These are phyloP conservation scores for Beauveria caledonica DNA, from an alignment of 2,329 filamentous ascomycete species.

Conservation along the genomic window DNA sequence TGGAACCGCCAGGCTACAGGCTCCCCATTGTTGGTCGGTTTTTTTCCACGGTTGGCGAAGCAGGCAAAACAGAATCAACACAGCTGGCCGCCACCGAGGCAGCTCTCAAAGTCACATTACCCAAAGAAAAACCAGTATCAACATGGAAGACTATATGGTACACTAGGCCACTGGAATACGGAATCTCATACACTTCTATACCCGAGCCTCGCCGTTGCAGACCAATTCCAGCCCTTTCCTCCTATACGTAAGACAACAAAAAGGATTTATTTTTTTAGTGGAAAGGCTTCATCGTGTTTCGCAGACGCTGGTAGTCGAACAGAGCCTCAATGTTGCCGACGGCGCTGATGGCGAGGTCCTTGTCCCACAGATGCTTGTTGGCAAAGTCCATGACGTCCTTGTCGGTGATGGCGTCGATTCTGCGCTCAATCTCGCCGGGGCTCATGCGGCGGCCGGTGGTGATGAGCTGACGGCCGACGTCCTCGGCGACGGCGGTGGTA, in stretches of 20 bases:
- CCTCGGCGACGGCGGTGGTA: constrained; percentile 93
- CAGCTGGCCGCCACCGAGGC: no score
- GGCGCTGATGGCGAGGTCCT: constrained; percentile 88
- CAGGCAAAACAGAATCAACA: no score
- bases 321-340: constrained; percentile 87
- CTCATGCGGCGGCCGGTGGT: constrained; percentile 89
- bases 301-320: constrained; percentile 68
- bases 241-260: constrained; percentile 12
- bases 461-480: constrained; percentile 97
- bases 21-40: no score
- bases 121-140: constrained; percentile 23
- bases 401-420: constrained; percentile 80
- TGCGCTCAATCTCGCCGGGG: constrained; percentile 89
- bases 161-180: constrained; percentile 41
- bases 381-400: constrained; percentile 98
- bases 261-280: constrained; percentile 19
- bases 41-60: no score
- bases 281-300: constrained; percentile 77
- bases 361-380: constrained; percentile 92
- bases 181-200: constrained; percentile 51
- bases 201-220: constrained; percentile 32
- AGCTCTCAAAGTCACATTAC: not conserved
- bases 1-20: no score
- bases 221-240: constrained; percentile 18
- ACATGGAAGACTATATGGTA: constrained; percentile 43